These are phyloP conservation scores for Austroboletus festivus DNA, from an alignment of 768 basidiomycete genomes.

Conservation along the genomic window DNA sequence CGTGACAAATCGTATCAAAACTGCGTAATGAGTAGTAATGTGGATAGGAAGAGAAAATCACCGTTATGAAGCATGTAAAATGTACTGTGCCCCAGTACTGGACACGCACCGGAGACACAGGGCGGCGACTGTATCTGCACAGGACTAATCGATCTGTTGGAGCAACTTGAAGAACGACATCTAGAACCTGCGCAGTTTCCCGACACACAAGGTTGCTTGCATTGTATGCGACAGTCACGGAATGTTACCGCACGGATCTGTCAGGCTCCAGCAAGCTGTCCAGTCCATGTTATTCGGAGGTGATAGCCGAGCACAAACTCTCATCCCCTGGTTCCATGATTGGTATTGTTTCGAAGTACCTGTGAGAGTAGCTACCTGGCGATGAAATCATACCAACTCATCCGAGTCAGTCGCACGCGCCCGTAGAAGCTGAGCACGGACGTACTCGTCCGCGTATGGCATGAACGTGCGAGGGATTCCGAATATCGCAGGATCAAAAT, in stretches of 20 bases:
- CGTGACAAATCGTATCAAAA: conserved; percentile 33
- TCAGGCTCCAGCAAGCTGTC: conserved; percentile 28
- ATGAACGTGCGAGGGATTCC: conserved; percentile 36
- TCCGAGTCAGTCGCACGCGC: neutral
- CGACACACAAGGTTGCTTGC: conserved; percentile 37
- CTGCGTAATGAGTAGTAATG: conserved; percentile 13
- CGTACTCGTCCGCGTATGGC: conserved; percentile 30
- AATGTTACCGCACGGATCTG: conserved; percentile 21
- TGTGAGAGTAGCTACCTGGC: conserved; percentile 28
- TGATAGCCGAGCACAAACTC: conserved; percentile 15
- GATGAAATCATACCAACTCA: conserved; percentile 6
- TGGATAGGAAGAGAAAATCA: conserved; percentile 1
- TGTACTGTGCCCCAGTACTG: too few species aligned
- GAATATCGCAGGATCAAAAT: conserved; percentile 39
- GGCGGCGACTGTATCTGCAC: conserved; percentile 26
- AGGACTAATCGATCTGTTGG: conserved; percentile 30
- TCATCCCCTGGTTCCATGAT: conserved; percentile 8
- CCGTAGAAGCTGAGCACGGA: conserved; percentile 1
- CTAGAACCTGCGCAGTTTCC: conserved; percentile 34
- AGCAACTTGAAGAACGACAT: conserved; percentile 31
- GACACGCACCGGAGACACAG: conserved; percentile 29
- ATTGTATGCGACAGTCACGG: conserved; percentile 26
- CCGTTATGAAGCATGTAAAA: conserved; percentile 16
- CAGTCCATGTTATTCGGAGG: conserved; percentile 22
- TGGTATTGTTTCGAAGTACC: conserved; percentile 21